phyloP scores from a whole-genome alignment of 2,329 filamentous ascomycete species.

The Volutella citrinella region DNA sequence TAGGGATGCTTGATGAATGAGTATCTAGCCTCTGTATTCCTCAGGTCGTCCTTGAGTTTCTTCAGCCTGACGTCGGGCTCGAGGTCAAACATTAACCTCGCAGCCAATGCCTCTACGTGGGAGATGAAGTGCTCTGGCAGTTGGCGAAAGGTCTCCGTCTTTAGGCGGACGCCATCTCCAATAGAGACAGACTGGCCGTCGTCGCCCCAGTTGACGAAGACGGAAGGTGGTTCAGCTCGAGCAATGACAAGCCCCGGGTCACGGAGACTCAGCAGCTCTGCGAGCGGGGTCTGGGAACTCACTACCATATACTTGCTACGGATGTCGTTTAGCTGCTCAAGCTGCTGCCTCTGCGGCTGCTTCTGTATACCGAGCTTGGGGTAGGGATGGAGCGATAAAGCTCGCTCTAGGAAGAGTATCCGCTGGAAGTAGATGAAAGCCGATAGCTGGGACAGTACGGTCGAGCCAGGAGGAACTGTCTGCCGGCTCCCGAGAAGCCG shows the following conservation, averaged over 20 bases:
- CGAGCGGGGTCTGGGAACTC: background rate
- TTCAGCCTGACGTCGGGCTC: background rate
- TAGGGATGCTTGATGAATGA: background rate
- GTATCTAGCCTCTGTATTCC: background rate
- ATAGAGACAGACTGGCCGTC: background rate
- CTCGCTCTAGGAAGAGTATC: background rate
- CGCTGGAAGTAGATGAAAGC: background rate
- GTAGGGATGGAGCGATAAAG: background rate
- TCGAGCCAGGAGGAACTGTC: background rate
- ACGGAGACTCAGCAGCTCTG: background rate
- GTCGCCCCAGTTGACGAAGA: background rate
- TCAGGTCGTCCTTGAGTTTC: background rate
- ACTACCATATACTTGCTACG: background rate
- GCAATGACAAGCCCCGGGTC: background rate
- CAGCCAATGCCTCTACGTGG: background rate
- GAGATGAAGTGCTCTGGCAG: background rate
- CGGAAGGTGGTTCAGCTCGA: background rate
- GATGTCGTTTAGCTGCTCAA: background rate
- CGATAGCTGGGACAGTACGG: background rate
- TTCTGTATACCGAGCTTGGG: background rate
- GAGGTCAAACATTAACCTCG: background rate
- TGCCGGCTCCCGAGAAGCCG: constrained; percentile 1
- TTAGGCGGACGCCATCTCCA: background rate
- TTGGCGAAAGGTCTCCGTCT: background rate
- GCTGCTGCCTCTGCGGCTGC: background rate